Conservation (phyloP, 2,329 filamentous ascomycete genomes). For the Beauveria rudraprayagi region DNA sequence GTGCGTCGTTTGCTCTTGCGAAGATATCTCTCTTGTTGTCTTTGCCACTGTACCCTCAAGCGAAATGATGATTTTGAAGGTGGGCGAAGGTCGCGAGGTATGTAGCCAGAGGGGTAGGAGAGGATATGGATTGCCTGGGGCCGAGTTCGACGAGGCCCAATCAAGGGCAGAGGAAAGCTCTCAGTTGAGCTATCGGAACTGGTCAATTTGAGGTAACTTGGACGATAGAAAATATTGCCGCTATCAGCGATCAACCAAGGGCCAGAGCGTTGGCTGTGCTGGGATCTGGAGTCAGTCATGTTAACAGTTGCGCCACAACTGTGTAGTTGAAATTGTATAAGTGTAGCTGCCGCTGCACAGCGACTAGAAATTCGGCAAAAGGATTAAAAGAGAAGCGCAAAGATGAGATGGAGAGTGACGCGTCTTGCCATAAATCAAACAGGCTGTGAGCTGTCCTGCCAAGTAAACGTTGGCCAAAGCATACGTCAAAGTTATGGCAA, state of each 20-base stretch:
- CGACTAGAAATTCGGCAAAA: not conserved
- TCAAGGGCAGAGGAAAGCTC: conserved; percentile 28
- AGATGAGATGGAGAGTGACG: not conserved
- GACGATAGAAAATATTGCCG: conserved; percentile 24
- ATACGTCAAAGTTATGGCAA: not conserved
- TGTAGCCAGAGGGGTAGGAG: conserved; percentile 34
- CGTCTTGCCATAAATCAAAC: not conserved
- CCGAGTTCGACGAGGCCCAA: conserved; percentile 30
- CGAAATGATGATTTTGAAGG: conserved; percentile 26
- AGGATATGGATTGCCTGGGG: conserved; percentile 36
- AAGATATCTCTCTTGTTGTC: not conserved
- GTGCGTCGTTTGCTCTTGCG: not conserved
- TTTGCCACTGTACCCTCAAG: not conserved
- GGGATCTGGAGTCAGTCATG: not conserved
- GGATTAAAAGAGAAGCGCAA: not conserved
- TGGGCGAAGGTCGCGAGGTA: conserved; percentile 36
- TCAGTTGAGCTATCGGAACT: not conserved
- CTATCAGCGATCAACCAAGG: conserved; percentile 18
- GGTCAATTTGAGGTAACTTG: conserved; percentile 13
- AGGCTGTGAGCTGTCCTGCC: not conserved
- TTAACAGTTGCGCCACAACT: not conserved
- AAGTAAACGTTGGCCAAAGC: not conserved
- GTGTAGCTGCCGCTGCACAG: not conserved
- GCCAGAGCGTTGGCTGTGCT: not conserved
- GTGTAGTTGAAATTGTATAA: not conserved